Conservation (phyloP, 2,329 filamentous ascomycete species). For the Fusarium caatingaense region DNA sequence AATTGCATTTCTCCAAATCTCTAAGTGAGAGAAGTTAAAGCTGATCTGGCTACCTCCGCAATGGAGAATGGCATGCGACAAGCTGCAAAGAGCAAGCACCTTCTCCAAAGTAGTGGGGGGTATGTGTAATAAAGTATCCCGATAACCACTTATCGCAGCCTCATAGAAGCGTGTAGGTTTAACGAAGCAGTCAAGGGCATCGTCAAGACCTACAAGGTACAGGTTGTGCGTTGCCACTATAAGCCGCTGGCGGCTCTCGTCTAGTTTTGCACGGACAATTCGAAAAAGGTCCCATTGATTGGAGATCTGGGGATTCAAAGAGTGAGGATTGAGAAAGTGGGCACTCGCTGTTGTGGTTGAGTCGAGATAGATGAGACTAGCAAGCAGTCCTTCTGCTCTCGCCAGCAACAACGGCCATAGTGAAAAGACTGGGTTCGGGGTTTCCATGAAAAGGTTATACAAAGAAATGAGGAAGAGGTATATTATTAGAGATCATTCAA, state of each 20-base stretch:
- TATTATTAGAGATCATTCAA: too few relatives aligned
- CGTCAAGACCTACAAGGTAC: fast-evolving
- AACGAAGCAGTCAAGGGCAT: not conserved
- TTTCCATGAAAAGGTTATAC: too few relatives aligned
- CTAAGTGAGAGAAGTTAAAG: not conserved
- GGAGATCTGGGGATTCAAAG: fast-evolving
- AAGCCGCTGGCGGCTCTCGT: fast-evolving
- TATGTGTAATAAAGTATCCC: not conserved
- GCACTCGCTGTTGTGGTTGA: fast-evolving
- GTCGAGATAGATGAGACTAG: not conserved
- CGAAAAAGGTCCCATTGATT: not conserved
- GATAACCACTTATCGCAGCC: not conserved
- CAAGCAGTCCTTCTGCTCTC: not conserved
- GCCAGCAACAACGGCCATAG: too few relatives aligned
- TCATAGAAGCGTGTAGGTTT: not conserved
- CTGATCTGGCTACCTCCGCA: fast-evolving
- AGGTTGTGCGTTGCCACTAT: fast-evolving
- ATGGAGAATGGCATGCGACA: not conserved
- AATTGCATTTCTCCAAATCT: not conserved
- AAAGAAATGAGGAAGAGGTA: too few relatives aligned
- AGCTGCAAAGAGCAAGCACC: not conserved
- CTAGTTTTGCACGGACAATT: fast-evolving
- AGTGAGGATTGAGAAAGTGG: fast-evolving
- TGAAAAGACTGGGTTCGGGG: not conserved
- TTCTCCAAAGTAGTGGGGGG: not conserved